Evolutionary conservation across 352 stramenopile genomes (phyloP), one percentile per base, ranked within the genome.

Genomic region (Bremia lactucae): DNA sequence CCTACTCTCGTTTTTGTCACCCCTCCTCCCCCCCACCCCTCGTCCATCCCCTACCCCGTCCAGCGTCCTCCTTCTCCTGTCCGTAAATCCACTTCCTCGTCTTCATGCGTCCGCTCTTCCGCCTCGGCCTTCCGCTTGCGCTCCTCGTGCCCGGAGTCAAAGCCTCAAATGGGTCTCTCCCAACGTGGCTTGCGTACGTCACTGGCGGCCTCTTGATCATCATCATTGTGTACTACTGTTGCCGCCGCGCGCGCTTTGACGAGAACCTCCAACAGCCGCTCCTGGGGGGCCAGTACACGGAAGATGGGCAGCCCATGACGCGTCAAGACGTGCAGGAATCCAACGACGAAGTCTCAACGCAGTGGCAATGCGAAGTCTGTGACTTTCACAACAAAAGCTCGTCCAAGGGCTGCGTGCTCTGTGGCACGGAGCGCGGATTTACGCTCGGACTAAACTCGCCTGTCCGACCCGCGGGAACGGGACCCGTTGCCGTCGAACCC

Each of bases 211-310:
- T 92, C 22, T 52, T 92, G 38, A 64, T 92, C 44, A 68, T 92
- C 34, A 92, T 92, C 53, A 88, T 92, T 48, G 65, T 89, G 21
- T 92, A 92, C 65, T 92, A 92, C 45, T 92, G 79, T 65, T 92
- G 79, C 42, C 79, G 79, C 28, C 76, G 76, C 42, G 72, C 76
- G 44, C 72, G 79, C 43, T 92, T 92, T 45, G 79, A 92, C 40
- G 79, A 92, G 55, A 89, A 83, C 49, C 57, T 92, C 23, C 79
- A 92, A 56, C 76, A 89, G 44, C 79, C 79, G 31, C 60, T 92
- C 19, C 55, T 92, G 3, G 79, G 79, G 39, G 79, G 79, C 7
- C 79, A 92, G 45, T 92, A 89, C 69, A 92, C 68, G 44, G 79
- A 92, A 47, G 79, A 92, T 42, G 79, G 79, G 0, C 76, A 89